Percentiles rank a stretch among this genome's conserved stretches.
Evolutionary conservation across 768 basidiomycete species (phyloP).

Genomic region (Hypholoma fasciculare): DNA sequence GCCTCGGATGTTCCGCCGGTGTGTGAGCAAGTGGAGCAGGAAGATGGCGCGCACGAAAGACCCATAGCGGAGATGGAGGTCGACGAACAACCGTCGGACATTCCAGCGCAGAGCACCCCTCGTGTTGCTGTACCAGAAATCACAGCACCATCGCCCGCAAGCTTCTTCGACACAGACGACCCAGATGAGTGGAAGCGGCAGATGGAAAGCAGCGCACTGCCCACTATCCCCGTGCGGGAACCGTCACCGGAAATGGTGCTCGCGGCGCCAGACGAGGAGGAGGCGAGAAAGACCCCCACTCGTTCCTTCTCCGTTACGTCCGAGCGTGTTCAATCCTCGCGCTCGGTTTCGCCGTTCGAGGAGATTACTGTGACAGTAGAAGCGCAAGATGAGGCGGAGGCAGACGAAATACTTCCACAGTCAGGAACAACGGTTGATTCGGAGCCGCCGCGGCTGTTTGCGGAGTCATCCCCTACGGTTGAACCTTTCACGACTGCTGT

Average conservation of each 20-base stretch:
- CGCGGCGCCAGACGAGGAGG: neutral
- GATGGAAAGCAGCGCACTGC: neutral
- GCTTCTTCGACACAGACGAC: conserved; percentile 6
- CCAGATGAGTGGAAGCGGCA: conserved; percentile 5
- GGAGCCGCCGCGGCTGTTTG: neutral
- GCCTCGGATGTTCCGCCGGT: neutral
- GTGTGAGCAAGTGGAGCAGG: no score
- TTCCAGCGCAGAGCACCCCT: neutral
- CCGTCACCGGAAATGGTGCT: neutral
- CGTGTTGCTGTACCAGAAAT: neutral
- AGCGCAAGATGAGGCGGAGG: neutral
- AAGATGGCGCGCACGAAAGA: no score
- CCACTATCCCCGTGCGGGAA: neutral
- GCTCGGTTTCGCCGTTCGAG: neutral
- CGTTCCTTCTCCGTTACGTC: neutral
- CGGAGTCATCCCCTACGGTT: neutral
- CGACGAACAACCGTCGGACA: neutral
- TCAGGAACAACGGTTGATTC: neutral
- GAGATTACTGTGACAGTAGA: neutral
- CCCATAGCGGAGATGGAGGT: neutral
- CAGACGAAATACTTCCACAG: neutral
- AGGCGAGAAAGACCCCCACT: neutral
- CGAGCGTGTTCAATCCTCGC: neutral
- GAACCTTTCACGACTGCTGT: neutral
- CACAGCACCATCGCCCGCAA: neutral